These are phyloP conservation scores for Nakazawaea laoshanensis DNA, from an alignment of 805 yeast genomes.

Conservation along the genomic window DNA sequence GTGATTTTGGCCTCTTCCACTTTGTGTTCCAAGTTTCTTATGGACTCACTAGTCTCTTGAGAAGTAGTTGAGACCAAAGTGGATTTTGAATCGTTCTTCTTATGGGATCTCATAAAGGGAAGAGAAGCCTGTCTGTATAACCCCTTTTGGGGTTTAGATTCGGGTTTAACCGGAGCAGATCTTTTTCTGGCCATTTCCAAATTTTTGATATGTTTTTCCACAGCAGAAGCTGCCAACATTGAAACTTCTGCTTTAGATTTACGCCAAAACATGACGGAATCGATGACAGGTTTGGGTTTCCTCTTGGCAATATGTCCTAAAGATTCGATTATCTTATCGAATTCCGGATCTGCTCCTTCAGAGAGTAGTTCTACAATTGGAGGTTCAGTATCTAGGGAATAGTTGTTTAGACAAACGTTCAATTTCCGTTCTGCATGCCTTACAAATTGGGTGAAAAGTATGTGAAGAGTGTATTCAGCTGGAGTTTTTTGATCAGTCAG, in stretches of 20 bases:
- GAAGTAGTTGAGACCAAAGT: conserved; percentile 17
- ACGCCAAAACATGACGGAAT: conserved; percentile 97
- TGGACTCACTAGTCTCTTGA: neutral
- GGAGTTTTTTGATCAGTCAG: conserved; percentile 39
- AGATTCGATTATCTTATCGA: conserved; percentile 79
- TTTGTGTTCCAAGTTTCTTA: conserved; percentile 15
- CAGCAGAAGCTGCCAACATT: conserved; percentile 46
- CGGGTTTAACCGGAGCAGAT: conserved; percentile 1
- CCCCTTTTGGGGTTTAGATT: neutral
- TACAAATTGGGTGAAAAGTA: conserved; percentile 90
- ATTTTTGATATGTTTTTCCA: conserved; percentile 28
- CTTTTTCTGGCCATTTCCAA: conserved; percentile 12
- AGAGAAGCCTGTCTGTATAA: conserved; percentile 8
- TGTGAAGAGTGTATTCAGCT: conserved; percentile 88
- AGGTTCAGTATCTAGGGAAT: conserved; percentile 64
- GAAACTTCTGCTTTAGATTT: conserved; percentile 87
- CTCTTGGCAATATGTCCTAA: conserved; percentile 85
- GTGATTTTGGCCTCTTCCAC: conserved; percentile 43
- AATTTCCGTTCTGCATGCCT: conserved; percentile 87
- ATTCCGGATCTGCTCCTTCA: conserved; percentile 78
- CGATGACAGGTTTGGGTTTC: conserved; percentile 93
- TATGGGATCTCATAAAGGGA: conserved; percentile 22
- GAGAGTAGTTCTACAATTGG: conserved; percentile 71
- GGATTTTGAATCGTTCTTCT: conserved; percentile 42
- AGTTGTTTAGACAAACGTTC: conserved; percentile 56